Percentiles rank a stretch among this genome's conserved stretches.
These are phyloP conservation scores for Penicillium sp. DNA, from an alignment of 2,329 filamentous ascomycete species.

Conservation along the genomic window DNA sequence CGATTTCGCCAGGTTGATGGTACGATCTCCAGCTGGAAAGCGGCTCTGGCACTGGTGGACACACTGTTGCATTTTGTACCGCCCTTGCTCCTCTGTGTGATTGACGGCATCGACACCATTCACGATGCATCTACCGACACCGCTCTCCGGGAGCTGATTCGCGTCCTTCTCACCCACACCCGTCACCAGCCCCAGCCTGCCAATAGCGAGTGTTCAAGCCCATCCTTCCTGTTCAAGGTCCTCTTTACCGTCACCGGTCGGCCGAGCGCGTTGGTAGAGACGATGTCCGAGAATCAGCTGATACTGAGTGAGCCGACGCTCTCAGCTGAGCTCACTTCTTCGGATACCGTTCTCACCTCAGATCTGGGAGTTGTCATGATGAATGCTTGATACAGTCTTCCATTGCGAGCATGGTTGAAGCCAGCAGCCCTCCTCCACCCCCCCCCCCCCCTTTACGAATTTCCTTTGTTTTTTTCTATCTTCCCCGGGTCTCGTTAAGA, in stretches of 20 bases:
- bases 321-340: slow-evolving; percentile 23
- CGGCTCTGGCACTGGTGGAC: slow-evolving; percentile 42
- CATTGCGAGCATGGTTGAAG: background rate
- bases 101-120: slow-evolving; percentile 42
- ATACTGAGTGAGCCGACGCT: slow-evolving; percentile 34
- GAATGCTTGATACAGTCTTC: slow-evolving; percentile 34
- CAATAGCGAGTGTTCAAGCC: slow-evolving; percentile 28
- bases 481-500: slow-evolving; percentile 10
- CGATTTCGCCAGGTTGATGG: slow-evolving; percentile 41
- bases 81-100: slow-evolving; percentile 42
- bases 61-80: slow-evolving; percentile 41
- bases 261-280: slow-evolving; percentile 37
- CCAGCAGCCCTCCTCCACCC: background rate
- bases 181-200: slow-evolving; percentile 28
- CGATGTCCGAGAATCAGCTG: slow-evolving; percentile 38
- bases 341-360: slow-evolving; percentile 32
- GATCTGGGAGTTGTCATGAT: slow-evolving; percentile 38
- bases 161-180: slow-evolving; percentile 40
- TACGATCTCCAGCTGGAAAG: slow-evolving; percentile 41
- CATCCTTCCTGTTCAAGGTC: slow-evolving; percentile 39
- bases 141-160: slow-evolving; percentile 40
- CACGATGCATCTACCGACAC: slow-evolving; percentile 38
- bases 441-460: slow-evolving; percentile 22
- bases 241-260: slow-evolving; percentile 42
- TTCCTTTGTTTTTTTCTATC: slow-evolving; percentile 15